Evolutionary conservation across 106 monocot species (phyloP).

Genomic region (Allium sativum): DNA sequence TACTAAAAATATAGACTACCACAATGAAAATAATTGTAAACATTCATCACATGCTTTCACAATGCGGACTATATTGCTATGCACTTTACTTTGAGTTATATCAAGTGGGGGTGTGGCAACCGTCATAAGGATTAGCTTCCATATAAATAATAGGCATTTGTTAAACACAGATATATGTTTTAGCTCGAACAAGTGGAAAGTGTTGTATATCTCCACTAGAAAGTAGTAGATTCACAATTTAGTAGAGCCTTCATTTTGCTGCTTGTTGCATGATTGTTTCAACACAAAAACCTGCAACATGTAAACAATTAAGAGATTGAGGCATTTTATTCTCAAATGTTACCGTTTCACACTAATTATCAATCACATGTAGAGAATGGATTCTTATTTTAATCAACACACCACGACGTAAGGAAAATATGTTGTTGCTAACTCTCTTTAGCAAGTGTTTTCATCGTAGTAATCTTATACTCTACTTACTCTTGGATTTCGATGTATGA

Average conservation of each 20-base stretch:
- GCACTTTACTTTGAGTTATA: slow-evolving; percentile 68
- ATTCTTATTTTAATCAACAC: too few relatives aligned
- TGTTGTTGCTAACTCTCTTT: not conserved
- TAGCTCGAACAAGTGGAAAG: not conserved
- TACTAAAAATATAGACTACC: too few relatives aligned
- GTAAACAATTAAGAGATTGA: slow-evolving; percentile 4
- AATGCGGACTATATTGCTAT: slow-evolving; percentile 68
- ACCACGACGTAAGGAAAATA: too few relatives aligned
- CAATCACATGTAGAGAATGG: too few relatives aligned
- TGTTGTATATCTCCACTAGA: slow-evolving; percentile 57
- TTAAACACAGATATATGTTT: not conserved
- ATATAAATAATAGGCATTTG: slow-evolving; percentile 2
- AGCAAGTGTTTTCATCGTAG: not conserved
- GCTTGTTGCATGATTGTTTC: slow-evolving; percentile 89
- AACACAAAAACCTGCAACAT: slow-evolving; percentile 41
- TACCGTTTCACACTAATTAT: too few relatives aligned
- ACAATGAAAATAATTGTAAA: too few relatives aligned
- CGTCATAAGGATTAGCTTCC: slow-evolving; percentile 79
- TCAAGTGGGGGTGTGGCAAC: slow-evolving; percentile 81
- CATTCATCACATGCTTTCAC: slow-evolving; percentile 49
- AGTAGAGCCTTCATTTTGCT: slow-evolving; percentile 69
- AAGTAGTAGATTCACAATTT: slow-evolving; percentile 61
- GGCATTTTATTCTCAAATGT: too few relatives aligned
- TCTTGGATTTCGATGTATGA: not conserved
- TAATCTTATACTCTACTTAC: too few relatives aligned